A percentile compares a stretch with the other conserved stretches of the same genome.
Evolutionary conservation across 75 land plant species (phyloP).

Genomic region (Pseudotsuga menziesii): DNA sequence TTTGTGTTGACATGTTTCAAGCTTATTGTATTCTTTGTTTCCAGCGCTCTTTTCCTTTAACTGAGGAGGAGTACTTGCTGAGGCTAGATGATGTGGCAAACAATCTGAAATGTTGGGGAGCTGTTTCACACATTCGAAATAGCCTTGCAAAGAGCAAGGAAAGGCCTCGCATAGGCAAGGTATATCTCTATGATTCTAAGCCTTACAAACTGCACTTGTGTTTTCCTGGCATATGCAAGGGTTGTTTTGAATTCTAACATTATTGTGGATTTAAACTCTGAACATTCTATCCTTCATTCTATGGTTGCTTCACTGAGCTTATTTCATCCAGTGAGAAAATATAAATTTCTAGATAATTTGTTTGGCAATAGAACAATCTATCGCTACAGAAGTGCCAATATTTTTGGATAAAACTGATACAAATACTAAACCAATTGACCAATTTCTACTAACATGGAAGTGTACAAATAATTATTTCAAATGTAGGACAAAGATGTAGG

Average conservation of each 20-base stretch:
- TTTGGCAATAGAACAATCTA: not conserved
- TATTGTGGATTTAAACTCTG: not conserved
- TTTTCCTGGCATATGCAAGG: not conserved
- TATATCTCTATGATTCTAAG: conserved; percentile 13
- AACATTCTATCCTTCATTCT: not conserved
- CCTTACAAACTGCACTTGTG: not conserved
- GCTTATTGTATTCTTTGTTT: not conserved
- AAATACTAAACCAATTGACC: not conserved
- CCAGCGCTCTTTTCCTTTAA: conserved; percentile 92
- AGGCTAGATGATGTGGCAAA: conserved; percentile 94
- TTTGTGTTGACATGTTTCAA: not conserved
- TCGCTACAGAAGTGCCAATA: not conserved
- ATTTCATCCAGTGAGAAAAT: not conserved
- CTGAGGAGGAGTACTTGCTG: conserved; percentile 91
- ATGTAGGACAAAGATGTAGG: not conserved
- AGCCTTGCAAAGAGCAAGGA: conserved; percentile 80
- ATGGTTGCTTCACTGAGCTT: not conserved
- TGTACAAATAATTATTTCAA: not conserved
- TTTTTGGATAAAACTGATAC: not conserved
- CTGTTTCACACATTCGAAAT: conserved; percentile 82
- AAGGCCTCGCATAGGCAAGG: conserved; percentile 95
- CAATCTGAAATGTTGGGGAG: conserved; percentile 94
- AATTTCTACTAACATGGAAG: not conserved
- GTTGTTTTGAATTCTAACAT: not conserved
- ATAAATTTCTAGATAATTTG: too few species aligned